These are phyloP conservation scores for Gigaspora rosea DNA, from an alignment of 192 early-diverging fungal genomes.

Conservation along the genomic window DNA sequence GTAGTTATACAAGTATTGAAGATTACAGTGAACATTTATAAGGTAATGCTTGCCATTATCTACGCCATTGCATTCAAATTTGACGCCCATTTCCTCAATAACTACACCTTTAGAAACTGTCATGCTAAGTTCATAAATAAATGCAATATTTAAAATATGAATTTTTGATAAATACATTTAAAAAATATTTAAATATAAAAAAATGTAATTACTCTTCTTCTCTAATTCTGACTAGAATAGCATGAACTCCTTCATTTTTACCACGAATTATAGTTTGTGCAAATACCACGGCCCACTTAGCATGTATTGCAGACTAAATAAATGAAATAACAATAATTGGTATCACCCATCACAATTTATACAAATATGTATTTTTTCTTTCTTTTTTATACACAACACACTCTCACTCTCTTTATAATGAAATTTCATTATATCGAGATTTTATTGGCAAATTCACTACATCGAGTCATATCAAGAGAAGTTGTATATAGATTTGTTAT, in stretches of 20 bases:
- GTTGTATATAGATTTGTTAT: not conserved
- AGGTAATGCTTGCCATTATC: slow-evolving; percentile 58
- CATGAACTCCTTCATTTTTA: slow-evolving; percentile 71
- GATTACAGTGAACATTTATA: not conserved
- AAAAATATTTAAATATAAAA: slow-evolving; percentile 1
- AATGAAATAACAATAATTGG: not conserved
- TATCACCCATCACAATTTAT: too few species aligned
- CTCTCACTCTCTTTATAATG: too few species aligned
- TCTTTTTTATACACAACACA: too few species aligned
- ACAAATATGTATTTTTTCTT: too few species aligned
- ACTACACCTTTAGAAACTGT: slow-evolving; percentile 63
- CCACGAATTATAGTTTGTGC: slow-evolving; percentile 73
- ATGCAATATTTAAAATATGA: not conserved
- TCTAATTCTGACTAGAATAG: slow-evolving; percentile 73
- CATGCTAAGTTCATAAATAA: slow-evolving; percentile 37
- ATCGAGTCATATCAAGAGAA: not conserved
- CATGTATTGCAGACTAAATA: slow-evolving; percentile 58
- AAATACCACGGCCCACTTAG: slow-evolving; percentile 74
- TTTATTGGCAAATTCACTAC: too few species aligned
- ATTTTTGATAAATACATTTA: not conserved
- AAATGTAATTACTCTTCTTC: slow-evolving; percentile 51
- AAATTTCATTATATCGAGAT: too few species aligned
- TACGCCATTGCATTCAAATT: slow-evolving; percentile 73
- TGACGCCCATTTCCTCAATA: slow-evolving; percentile 76
- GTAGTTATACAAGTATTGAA: not conserved